Conservation (phyloP, 2,329 filamentous ascomycete species). For the Balansia obtecta region DNA sequence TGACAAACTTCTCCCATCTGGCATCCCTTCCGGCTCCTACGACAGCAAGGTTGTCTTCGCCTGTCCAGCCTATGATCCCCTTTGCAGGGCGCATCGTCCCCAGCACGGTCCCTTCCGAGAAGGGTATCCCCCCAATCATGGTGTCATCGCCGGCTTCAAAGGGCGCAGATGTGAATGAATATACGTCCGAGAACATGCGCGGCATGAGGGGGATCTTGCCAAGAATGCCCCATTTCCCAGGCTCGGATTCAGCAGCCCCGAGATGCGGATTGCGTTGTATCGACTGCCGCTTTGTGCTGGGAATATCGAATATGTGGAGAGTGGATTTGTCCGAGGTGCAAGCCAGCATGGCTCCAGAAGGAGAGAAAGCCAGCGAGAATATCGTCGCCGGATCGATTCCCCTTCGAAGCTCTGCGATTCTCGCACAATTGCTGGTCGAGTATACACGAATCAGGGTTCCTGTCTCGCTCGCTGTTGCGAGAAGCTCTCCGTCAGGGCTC, state of each 20-base stretch:
- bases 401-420: conserved; percentile 71
- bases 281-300: conserved; percentile 35
- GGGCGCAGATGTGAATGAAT: conserved; percentile 68
- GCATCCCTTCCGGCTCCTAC: conserved; percentile 70
- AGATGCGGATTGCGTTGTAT: conserved; percentile 20
- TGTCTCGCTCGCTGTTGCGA: conserved; percentile 84
- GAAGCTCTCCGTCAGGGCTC: conserved; percentile 64
- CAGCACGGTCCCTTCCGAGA: conserved; percentile 32
- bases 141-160: conserved; percentile 77
- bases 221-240: conserved; percentile 75
- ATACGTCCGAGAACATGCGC: conserved; percentile 76
- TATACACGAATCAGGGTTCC: conserved; percentile 85
- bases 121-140: conserved; percentile 29
- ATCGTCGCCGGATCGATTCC: conserved; percentile 82
- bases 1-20: conserved; percentile 76
- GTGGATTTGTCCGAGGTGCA: conserved; percentile 96
- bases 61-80: conserved; percentile 74
- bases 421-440: conserved; percentile 66
- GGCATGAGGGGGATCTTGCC: conserved; percentile 77
- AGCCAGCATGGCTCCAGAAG: conserved; percentile 65
- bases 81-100: conserved; percentile 54
- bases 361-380: conserved; percentile 80
- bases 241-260: conserved; percentile 21
- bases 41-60: conserved; percentile 61
- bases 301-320: conserved; percentile 84